Base-by-base conservation (phyloP, 2,329 filamentous ascomycete species). In the Penicillium verrucosum region DNA sequence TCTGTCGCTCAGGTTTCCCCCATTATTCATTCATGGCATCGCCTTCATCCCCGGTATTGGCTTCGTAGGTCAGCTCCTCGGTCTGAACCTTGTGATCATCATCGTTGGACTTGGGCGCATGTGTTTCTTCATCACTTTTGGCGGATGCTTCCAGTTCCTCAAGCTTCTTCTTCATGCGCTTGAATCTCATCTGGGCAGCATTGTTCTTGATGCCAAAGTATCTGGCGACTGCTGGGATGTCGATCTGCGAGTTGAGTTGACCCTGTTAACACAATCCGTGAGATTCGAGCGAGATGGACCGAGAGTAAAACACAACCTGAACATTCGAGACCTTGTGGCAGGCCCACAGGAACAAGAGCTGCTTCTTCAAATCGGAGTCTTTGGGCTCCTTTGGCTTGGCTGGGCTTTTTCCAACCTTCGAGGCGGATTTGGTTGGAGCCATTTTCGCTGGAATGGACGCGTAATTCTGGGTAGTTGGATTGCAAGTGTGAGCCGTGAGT, bases 81-180 rank as follows among this genome's bases (percentile, higher is more conserved):
- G 3, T 18, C 23, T 27, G 45, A 45, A 12, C 11, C 38, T 23
- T 18, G 9, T 38, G n/a, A 2, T 38, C n/a, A 38, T 38, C n/a
- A 16, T 38, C 21, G 4, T 41, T 41, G 8, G 25, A 14, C 30
- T 47, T 18, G 44, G 21, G 7, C 10, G 14, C 11, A 5, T 32
- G 43, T 16, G 43, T 21, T 14, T 23, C 44, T 36, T 34, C 36
- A 18, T 23, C 36, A 23, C 21, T 23, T 11, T 44, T 37, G 32
- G 23, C 9, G 9, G 41, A 37, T 2, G 25, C 30, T n/a, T 51
- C 53, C 47, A 56, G 46, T 9, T 29, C 34, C 2, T 51, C 34
- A 18, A 56, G 25, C 16, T 45, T 51, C 25, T 38, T 45, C 21
- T 44, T 51, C n/a, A 56, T 29, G 9, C 53, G 53, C 1, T 21